Evolutionary conservation across 371 early-diverging fungal species (phyloP).

Genomic region (Apophysomyces variabilis): DNA sequence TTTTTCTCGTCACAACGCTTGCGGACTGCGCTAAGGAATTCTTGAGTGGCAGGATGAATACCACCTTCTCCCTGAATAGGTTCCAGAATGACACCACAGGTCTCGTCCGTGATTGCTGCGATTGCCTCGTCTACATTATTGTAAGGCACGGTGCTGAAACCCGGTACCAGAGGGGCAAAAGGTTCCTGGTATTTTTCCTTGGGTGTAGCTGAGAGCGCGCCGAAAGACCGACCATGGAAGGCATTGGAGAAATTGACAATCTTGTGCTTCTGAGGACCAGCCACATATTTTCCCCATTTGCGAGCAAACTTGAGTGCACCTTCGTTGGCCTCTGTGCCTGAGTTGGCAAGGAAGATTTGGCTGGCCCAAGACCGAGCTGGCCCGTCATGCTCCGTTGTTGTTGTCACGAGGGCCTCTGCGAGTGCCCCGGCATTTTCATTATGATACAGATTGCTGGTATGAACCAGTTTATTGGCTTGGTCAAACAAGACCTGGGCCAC

Average conservation of each 20-base stretch:
- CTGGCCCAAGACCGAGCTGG: constrained; percentile 40
- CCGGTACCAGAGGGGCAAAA: constrained; percentile 89
- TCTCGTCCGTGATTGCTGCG: constrained; percentile 68
- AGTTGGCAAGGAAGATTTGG: constrained; percentile 87
- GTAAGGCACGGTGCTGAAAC: constrained; percentile 70
- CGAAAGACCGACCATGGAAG: constrained; percentile 96
- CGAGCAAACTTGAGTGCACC: constrained; percentile 93
- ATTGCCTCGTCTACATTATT: constrained; percentile 72
- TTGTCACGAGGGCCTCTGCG: constrained; percentile 71
- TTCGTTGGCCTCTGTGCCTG: constrained; percentile 94
- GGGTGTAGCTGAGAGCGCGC: constrained; percentile 90
- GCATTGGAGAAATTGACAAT: constrained; percentile 85
- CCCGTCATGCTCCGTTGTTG: constrained; percentile 54
- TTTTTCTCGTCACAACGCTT: constrained; percentile 80
- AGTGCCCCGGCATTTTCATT: constrained; percentile 77
- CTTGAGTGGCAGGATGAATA: constrained; percentile 67
- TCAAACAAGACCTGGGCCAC: constrained; percentile 72
- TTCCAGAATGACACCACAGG: constrained; percentile 94
- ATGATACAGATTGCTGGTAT: constrained; percentile 85
- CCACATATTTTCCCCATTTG: constrained; percentile 77
- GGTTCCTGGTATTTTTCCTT: constrained; percentile 92
- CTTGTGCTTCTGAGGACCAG: constrained; percentile 50
- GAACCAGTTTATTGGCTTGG: constrained; percentile 80
- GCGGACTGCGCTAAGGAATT: constrained; percentile 79
- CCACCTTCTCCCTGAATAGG: constrained; percentile 98